Percentiles rank a stretch among this genome's conserved stretches.
These are phyloP conservation scores for Niveomyces coronatus DNA, from an alignment of 2,329 filamentous ascomycete genomes.

Conservation along the genomic window DNA sequence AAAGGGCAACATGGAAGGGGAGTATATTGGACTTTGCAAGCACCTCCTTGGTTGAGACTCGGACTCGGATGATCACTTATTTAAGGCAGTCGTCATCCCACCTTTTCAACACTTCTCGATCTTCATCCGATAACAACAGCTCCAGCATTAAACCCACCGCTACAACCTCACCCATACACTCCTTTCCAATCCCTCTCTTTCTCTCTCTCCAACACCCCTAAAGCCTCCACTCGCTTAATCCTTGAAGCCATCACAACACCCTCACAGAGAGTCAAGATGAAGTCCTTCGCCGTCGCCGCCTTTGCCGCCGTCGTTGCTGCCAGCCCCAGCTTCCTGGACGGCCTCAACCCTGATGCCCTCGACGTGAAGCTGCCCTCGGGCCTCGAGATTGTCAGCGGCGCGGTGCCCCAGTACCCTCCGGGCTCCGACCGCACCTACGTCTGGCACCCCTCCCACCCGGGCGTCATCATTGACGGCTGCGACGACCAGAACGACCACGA, in stretches of 20 bases:
- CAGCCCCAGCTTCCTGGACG: not conserved
- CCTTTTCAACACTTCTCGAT: not conserved
- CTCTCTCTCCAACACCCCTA: no score
- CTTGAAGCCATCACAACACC: constrained; percentile 8
- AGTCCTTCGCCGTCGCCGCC: constrained; percentile 15
- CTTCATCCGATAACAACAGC: not conserved
- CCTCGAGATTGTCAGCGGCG: constrained; percentile 6
- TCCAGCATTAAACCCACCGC: constrained; percentile 10
- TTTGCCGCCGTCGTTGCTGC: constrained; percentile 11
- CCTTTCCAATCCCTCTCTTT: constrained; percentile 8
- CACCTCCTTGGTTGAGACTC: not conserved
- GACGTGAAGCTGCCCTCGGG: constrained; percentile 7
- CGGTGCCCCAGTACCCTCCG: constrained; percentile 14
- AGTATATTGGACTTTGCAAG: not conserved
- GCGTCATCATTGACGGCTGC: constrained; percentile 26
- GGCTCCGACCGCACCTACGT: constrained; percentile 18
- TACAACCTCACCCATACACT: constrained; percentile 11
- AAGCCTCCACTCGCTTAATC: constrained; percentile 5
- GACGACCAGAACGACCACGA: constrained; percentile 19
- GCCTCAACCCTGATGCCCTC: not conserved
- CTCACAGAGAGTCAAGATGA: constrained; percentile 16
- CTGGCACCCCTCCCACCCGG: constrained; percentile 28
- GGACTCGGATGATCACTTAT: constrained; percentile 5
- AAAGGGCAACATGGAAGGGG: not conserved
- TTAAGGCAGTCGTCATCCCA: constrained; percentile 4